phyloP scores from a whole-genome alignment of 768 basidiomycete genomes.

The Podaxis carcinomalis region DNA sequence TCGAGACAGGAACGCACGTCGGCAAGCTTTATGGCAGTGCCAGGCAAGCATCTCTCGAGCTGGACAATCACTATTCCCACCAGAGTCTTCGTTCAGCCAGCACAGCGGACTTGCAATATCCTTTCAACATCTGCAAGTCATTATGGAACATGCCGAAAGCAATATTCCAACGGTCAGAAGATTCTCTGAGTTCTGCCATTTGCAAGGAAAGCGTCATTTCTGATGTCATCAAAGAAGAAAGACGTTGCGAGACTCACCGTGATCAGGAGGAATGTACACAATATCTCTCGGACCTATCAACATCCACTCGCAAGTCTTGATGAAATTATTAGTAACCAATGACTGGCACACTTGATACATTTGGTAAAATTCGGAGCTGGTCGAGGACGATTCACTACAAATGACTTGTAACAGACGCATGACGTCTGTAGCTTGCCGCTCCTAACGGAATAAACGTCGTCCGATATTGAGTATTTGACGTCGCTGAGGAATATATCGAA shows the following conservation, averaged over 20 bases:
- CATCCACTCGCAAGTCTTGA: not conserved
- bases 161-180: not conserved
- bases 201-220: not conserved
- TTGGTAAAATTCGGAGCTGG: not conserved
- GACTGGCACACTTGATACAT: not conserved
- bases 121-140: not conserved
- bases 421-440: not conserved
- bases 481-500: not conserved
- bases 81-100: not conserved
- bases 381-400: not conserved
- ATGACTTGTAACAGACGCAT: not conserved
- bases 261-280: not conserved
- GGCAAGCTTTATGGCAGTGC: too few relatives aligned
- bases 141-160: not conserved
- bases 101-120: not conserved
- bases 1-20: too few relatives aligned
- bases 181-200: not conserved
- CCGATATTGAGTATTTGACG: not conserved
- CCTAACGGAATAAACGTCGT: not conserved
- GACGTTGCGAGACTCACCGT: not conserved
- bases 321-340: not conserved
- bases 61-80: not conserved
- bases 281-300: not conserved
- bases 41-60: too few relatives aligned
- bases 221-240: not conserved